Conservation (phyloP, 139 green algal species). For the Micractinium conductrix region DNA sequence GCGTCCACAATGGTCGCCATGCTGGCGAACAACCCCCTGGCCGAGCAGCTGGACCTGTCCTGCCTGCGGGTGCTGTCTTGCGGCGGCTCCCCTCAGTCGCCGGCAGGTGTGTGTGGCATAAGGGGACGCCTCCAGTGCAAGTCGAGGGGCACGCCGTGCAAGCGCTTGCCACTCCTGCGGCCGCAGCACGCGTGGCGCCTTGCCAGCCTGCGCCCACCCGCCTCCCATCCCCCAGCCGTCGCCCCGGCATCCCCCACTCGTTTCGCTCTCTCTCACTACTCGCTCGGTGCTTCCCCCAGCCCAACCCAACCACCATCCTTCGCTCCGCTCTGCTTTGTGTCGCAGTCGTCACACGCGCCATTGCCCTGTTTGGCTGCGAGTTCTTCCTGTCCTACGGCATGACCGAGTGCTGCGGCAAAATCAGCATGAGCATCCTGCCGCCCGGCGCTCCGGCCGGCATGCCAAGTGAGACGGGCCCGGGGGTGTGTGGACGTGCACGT, state of each 20-base stretch:
- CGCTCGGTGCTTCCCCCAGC: background rate
- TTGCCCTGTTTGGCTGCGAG: conserved; percentile 79
- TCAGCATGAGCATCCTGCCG: conserved; percentile 88
- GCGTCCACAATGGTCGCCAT: conserved; percentile 92
- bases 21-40: conserved; percentile 76
- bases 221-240: too few species aligned
- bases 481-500: too few species aligned
- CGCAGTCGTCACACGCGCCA: conserved; percentile 53
- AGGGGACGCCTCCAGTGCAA: too few species aligned
- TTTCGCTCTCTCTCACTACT: too few species aligned
- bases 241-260: too few species aligned
- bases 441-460: background rate
- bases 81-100: conserved; percentile 78
- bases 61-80: conserved; percentile 83
- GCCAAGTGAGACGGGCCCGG: conserved; percentile 10
- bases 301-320: too few species aligned
- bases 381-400: conserved; percentile 94
- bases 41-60: conserved; percentile 72
- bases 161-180: too few species aligned
- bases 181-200: too few species aligned
- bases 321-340: too few species aligned
- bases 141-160: too few species aligned
- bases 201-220: too few species aligned
- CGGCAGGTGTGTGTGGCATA: background rate
- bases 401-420: conserved; percentile 97